Evolutionary conservation across 345 rosid species (phyloP).

Genomic region (Gossypium anomalum): DNA sequence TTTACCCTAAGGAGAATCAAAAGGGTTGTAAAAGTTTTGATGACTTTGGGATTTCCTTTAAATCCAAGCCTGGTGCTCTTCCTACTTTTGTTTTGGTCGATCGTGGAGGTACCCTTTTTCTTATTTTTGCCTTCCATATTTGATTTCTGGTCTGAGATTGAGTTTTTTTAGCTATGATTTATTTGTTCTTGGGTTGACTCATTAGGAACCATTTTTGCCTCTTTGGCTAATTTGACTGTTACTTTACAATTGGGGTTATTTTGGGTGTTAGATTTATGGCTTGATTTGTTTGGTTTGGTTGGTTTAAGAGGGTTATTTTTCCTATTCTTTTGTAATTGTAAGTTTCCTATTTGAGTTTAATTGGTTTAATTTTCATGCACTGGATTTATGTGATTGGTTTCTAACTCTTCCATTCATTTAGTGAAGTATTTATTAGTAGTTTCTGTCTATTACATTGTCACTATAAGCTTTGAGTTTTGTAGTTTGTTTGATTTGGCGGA

Average conservation of each 20-base stretch:
- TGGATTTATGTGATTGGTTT: neutral
- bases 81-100: slow-evolving; percentile 78
- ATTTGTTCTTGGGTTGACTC: slow-evolving; percentile 4
- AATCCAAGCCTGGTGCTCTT: slow-evolving; percentile 73
- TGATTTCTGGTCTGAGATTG: neutral
- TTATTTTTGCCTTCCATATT: neutral
- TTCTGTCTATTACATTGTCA: neutral
- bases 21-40: slow-evolving; percentile 70
- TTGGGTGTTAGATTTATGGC: neutral
- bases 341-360: neutral
- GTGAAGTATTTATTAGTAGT: too few species aligned
- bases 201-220: neutral
- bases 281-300: neutral
- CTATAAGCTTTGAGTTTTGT: neutral
- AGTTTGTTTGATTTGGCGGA: neutral
- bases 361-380: neutral
- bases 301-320: neutral
- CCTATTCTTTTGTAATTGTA: neutral
- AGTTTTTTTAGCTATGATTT: neutral
- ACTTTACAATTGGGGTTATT: neutral
- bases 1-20: slow-evolving; percentile 64
- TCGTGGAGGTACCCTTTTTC: slow-evolving; percentile 71
- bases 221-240: neutral
- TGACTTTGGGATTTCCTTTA: slow-evolving; percentile 56
- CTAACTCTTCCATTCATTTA: neutral